Base-by-base conservation (phyloP, 1,139 yeast genomes). In the Candida tropicalis region DNA sequence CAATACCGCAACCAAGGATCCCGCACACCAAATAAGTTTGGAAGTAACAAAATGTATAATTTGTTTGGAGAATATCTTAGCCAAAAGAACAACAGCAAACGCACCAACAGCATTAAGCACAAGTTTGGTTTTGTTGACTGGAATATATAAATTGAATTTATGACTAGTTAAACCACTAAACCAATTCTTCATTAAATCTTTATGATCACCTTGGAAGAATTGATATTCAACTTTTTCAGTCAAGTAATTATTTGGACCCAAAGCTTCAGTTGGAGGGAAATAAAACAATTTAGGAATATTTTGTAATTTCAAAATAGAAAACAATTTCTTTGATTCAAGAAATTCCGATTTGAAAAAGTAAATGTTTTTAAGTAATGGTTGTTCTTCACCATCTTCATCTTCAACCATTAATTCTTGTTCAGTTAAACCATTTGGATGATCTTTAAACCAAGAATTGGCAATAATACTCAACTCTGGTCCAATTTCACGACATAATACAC, bases 331-430 rank as follows among this genome's bases (percentile, higher is more conserved):
- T 35, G 80, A 70, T 35, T 79, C 79, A 42, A 74, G 66, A 57
- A 87, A 83, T 57, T 91, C 97, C 7, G 96, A 81, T 43, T 74
- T 69, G 23, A 87, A 86, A 62, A 93, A 88, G 66, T 78, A 82
- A 29, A 91, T 65, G 52, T 71, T 66, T 49, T 60, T 59, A 20
- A 47, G 48, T n/a, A 53, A 52, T 3, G 36, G 23, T 16, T 40
- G 38, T 7, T 37, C 42, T 11, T 39, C 42, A 15, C 68, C 68
- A 17, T 50, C 59, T 40, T 56, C 64, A 25, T 68, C 68, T 20
- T 52, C 60, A 38, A 57, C 61, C 34, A 47, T 44, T 7, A 35
- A 32, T 23, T 69, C 68, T 12, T 52, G 59, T 36, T 55, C 62
- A 22, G 68, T 68, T 24, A 66, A 41, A 24, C 74, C 70, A 41